Percentiles rank a stretch among this genome's conserved stretches.
phyloP scores from a whole-genome alignment of 176 grass and related monocot species.

The Leersia perrieri region DNA sequence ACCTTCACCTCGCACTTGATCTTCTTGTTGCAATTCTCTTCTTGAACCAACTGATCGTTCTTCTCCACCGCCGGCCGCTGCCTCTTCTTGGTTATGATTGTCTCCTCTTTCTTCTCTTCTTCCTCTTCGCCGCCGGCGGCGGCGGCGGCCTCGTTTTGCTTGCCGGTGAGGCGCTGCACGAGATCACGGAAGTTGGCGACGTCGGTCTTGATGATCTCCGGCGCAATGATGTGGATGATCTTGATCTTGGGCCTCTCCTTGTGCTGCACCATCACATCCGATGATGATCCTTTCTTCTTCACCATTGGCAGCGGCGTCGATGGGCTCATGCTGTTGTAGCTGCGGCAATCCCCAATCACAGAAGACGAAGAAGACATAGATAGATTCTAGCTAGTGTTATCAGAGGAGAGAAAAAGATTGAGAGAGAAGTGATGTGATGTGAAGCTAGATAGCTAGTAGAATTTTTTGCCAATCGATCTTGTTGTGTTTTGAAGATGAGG shows the following conservation, averaged over 20 bases:
- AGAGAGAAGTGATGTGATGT: background rate
- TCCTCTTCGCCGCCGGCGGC: background rate
- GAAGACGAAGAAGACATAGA: background rate
- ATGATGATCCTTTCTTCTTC: background rate
- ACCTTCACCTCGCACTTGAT: conserved; percentile 57
- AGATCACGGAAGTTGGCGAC: conserved; percentile 75
- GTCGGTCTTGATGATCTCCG: conserved; percentile 93
- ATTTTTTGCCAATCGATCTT: background rate
- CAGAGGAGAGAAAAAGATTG: background rate
- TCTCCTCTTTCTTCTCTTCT: background rate
- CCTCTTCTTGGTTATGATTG: conserved; percentile 35
- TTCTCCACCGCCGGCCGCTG: background rate
- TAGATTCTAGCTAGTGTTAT: background rate
- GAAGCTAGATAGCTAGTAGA: background rate
- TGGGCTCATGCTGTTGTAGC: conserved; percentile 29
- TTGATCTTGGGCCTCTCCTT: conserved; percentile 57
- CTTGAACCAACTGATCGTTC: background rate
- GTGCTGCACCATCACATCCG: background rate
- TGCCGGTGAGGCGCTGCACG: conserved; percentile 87
- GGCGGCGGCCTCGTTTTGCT: background rate
- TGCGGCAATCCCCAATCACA: conserved; percentile 26
- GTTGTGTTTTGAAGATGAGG: background rate
- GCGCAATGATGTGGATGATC: conserved; percentile 74
- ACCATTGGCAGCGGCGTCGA: background rate
- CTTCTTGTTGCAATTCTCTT: conserved; percentile 34